phyloP scores from a whole-genome alignment of 148 eudicot species.

The Spergularia marina region DNA sequence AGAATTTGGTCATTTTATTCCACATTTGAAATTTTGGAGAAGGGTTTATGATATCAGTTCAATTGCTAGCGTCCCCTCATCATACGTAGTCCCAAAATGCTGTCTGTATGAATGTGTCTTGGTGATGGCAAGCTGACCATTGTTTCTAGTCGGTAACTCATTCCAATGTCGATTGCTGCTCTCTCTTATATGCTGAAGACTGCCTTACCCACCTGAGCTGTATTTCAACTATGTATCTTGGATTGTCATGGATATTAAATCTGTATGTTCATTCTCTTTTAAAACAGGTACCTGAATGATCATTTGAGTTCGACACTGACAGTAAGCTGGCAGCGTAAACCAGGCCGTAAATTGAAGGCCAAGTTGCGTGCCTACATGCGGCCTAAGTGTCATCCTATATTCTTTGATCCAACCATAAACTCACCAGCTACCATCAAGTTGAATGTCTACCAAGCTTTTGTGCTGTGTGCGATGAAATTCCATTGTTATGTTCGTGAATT shows the following conservation, averaged over 20 bases:
- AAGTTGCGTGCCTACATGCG: slow-evolving; percentile 74
- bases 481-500: slow-evolving; percentile 60
- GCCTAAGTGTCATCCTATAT: slow-evolving; percentile 81
- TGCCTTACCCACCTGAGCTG: not conserved
- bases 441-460: slow-evolving; percentile 74
- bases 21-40: not conserved
- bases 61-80: no score
- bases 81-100: no score
- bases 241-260: not conserved
- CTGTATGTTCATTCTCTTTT: slow-evolving; percentile 7
- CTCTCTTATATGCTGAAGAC: not conserved
- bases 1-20: no score
- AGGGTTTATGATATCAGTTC: not conserved
- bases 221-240: not conserved
- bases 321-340: slow-evolving; percentile 54
- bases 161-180: no score
- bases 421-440: slow-evolving; percentile 66
- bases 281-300: slow-evolving; percentile 53
- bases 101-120: no score
- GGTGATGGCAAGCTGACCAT: no score
- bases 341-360: slow-evolving; percentile 43
- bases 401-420: slow-evolving; percentile 74
- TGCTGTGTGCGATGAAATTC: slow-evolving; percentile 90
- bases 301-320: slow-evolving; percentile 72
- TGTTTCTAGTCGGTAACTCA: no score